Base-by-base conservation (phyloP, 2,329 filamentous ascomycete genomes). In the Neofusicoccum sp. region DNA sequence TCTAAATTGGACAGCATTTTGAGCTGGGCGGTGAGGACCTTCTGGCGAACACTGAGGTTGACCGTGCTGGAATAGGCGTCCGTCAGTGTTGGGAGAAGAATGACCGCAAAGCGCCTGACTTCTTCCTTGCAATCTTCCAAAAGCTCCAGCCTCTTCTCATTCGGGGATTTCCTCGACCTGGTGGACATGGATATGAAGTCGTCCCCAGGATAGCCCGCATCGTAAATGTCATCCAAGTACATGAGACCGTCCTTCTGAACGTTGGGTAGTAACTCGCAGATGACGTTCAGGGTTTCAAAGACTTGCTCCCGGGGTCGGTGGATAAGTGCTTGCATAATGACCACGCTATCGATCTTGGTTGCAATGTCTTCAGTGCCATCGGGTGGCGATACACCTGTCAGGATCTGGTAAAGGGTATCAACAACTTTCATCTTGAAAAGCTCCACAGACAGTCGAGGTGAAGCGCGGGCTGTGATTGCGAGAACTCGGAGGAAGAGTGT, bases 1-100 rank as follows among this genome's bases (percentile, higher is more conserved):
- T 97, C 91, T n/a, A 99, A 78, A 65, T 97, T 96, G 11, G 92
- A 96, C 8, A 99, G 83, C 91, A 99, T 98, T 78, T 98, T 98
- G 45, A 98, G 79, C 70, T 99, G 95, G n/a, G 93, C 95, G 20
- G 87, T 91, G 34, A 99, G 82, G 2, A 99, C 95, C 76, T 96
- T 97, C 71, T 98, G 91, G 24, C 96, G 89, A 41, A 99, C 95
- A 61, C 86, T 91, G 14, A 98, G 79, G 70, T 99, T 99, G 65
- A 99, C 93, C 0, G 95, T 99, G 75, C 95, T 98, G 9, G 95
- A 97, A 71, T 96, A 99, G 0, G 93, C 93, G 73, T 99, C 93
- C 31, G 95, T 98, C 64, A 99, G 79, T 2, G 95, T 99, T 0
- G 95, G 95, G 65, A 99, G 89, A 9, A 99, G 82, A 62, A 99